Conservation (phyloP, 306 rosid species). For the Quillaja saponaria region DNA sequence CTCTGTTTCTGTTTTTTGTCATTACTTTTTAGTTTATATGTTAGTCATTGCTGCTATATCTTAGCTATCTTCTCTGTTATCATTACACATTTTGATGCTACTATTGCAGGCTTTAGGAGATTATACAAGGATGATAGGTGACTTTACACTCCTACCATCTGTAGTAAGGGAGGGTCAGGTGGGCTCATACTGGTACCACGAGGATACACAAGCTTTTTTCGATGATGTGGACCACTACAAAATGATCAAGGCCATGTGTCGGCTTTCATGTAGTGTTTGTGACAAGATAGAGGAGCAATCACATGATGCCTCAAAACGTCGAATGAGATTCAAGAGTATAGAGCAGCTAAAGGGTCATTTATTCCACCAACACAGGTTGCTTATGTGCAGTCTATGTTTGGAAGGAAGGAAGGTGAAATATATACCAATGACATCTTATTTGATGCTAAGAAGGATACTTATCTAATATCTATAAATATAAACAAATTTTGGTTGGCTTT, state of each 20-base stretch:
- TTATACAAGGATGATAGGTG: conserved; percentile 65
- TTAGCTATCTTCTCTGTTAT: neutral
- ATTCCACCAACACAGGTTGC: conserved; percentile 72
- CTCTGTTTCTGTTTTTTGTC: too few species aligned
- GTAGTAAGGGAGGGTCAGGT: conserved; percentile 62
- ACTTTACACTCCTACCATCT: conserved; percentile 54
- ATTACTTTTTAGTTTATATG: conserved; percentile 3
- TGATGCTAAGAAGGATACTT: conserved; percentile 14
- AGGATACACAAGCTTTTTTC: conserved; percentile 66
- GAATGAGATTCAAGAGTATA: conserved; percentile 65
- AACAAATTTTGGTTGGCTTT: conserved; percentile 11
- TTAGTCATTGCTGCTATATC: neutral
- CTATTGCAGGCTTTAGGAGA: conserved; percentile 71
- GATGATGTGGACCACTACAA: conserved; percentile 80
- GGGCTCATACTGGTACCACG: conserved; percentile 73
- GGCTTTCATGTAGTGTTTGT: conserved; percentile 78
- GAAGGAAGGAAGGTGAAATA: conserved; percentile 86
- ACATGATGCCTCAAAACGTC: conserved; percentile 60
- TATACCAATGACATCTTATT: conserved; percentile 1
- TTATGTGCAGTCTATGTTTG: conserved; percentile 85
- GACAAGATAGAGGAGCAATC: conserved; percentile 82
- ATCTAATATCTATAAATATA: neutral
- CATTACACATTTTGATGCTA: conserved; percentile 12
- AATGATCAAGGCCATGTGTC: conserved; percentile 79
- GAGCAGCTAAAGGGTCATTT: conserved; percentile 91